Evolutionary conservation across 371 early-diverging fungal genomes (phyloP).

Genomic region (Rhizopus delemar): DNA sequence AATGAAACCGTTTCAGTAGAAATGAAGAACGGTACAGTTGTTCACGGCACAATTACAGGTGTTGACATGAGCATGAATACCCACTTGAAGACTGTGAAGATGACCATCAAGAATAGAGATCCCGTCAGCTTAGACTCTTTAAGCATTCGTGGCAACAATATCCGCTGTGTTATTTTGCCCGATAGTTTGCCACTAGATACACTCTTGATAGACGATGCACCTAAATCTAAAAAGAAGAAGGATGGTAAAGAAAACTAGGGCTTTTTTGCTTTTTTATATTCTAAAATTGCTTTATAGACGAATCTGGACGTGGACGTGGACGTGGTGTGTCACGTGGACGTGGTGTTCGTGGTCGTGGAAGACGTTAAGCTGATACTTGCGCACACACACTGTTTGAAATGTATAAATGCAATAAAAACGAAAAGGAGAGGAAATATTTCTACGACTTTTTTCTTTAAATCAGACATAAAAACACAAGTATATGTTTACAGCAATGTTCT

Average conservation of each 20-base stretch:
- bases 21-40: conserved; percentile 92
- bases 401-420: conserved; percentile 1
- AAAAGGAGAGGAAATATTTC: background rate
- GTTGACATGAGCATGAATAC: conserved; percentile 99
- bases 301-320: conserved; percentile 50
- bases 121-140: conserved; percentile 87
- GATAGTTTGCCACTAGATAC: conserved; percentile 93
- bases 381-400: too few relatives aligned
- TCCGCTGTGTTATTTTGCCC: conserved; percentile 92
- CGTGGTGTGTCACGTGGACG: conserved; percentile 58
- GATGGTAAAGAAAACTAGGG: conserved; percentile 26
- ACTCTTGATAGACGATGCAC: conserved; percentile 91
- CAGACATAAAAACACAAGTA: background rate
- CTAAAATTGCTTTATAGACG: conserved; percentile 13
- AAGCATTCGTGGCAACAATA: conserved; percentile 90
- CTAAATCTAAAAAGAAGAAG: conserved; percentile 87
- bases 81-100: conserved; percentile 95
- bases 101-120: conserved; percentile 92
- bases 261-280: conserved; percentile 4
- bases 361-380: conserved; percentile 26
- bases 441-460: too few relatives aligned
- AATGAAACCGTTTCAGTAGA: conserved; percentile 94
- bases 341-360: conserved; percentile 45
- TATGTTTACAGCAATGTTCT: background rate
- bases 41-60: conserved; percentile 92